These are phyloP conservation scores for Croton laevigatus DNA, from an alignment of 441 rosid genomes.

Conservation along the genomic window DNA sequence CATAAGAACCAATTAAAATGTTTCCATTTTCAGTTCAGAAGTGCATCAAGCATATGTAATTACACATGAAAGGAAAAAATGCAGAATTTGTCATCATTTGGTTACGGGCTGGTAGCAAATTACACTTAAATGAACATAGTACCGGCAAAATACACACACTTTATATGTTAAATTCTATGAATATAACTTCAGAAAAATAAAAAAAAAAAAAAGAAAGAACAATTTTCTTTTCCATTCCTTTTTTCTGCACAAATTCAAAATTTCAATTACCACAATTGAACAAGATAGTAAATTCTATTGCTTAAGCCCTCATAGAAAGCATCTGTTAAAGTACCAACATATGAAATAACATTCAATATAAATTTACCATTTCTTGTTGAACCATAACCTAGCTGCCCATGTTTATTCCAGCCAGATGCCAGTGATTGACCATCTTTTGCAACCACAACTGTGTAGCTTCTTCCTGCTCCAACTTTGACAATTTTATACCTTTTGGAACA, in stretches of 20 bases:
- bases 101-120: background rate
- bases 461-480: conserved; percentile 72
- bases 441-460: conserved; percentile 78
- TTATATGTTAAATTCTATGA: background rate
- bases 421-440: conserved; percentile 75
- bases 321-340: too few species aligned
- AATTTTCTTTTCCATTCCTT: too few species aligned
- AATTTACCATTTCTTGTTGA: conserved; percentile 64
- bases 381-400: conserved; percentile 94
- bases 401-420: conserved; percentile 97
- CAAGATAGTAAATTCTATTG: too few species aligned
- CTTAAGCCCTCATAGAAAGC: too few species aligned
- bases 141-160: background rate
- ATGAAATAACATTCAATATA: background rate
- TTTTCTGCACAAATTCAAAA: too few species aligned
- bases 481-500: conserved; percentile 61
- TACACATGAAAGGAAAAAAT: background rate
- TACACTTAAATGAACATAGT: background rate
- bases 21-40: background rate
- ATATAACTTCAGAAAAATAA: background rate
- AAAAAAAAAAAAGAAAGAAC: too few species aligned
- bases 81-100: background rate
- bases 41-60: background rate
- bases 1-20: background rate
- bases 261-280: too few species aligned